Evolutionary conservation across 768 basidiomycete species (phyloP).

Genomic region (Kwoniella newhampshirensis): DNA sequence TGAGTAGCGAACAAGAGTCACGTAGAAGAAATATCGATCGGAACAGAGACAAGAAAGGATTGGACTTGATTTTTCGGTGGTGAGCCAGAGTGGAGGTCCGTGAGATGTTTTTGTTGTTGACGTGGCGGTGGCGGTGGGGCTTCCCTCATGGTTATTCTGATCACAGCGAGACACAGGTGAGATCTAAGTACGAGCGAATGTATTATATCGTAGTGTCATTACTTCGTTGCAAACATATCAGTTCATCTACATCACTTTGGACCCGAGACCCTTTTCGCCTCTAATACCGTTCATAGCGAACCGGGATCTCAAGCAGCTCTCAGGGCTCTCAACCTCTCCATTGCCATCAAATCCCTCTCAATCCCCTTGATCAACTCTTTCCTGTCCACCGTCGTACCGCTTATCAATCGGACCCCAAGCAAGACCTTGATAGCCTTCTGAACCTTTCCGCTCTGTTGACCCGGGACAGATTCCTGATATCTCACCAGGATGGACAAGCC

Average conservation of each 20-base stretch:
- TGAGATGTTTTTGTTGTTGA: not conserved
- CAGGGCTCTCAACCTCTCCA: slow-evolving; percentile 29
- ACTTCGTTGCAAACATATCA: no score
- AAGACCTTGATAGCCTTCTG: slow-evolving; percentile 21
- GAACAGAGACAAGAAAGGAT: no score
- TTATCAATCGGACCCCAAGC: slow-evolving; percentile 2
- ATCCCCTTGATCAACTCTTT: slow-evolving; percentile 14
- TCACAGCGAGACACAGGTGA: no score
- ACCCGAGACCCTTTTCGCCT: no score
- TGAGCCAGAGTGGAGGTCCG: slow-evolving; percentile 4
- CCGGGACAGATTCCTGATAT: slow-evolving; percentile 4
- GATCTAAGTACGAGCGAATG: no score
- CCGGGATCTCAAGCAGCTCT: no score
- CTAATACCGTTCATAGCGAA: no score
- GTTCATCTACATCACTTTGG: no score
- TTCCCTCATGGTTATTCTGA: no score
- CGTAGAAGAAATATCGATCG: no score
- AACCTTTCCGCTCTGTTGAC: slow-evolving; percentile 18
- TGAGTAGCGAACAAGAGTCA: no score
- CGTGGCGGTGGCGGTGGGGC: slow-evolving; percentile 2
- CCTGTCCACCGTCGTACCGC: slow-evolving; percentile 3
- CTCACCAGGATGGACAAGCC: slow-evolving; percentile 14
- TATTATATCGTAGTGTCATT: no score
- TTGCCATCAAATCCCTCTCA: slow-evolving; percentile 29
- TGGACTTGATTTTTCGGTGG: not conserved